A percentile compares a stretch with the other conserved stretches of the same genome.
Evolutionary conservation across 202 grass and related monocot species (phyloP).

Genomic region (Brachypodium distachyon): DNA sequence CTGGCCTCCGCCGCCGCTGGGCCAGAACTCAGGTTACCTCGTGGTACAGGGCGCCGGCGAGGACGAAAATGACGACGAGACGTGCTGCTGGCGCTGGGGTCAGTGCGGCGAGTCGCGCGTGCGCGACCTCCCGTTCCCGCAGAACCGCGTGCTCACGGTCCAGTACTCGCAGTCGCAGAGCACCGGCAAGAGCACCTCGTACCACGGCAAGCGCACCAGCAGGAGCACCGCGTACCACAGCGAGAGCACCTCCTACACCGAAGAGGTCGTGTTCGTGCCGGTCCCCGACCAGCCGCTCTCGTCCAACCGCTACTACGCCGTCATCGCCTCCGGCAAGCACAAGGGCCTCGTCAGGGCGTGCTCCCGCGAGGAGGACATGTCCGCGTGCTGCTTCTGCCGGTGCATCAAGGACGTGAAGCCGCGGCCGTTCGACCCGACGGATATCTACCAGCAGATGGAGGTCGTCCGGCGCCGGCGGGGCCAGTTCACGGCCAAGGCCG

Average conservation of each 20-base stretch:
- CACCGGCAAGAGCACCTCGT: too few relatives aligned
- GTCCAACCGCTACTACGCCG: constrained; percentile 52
- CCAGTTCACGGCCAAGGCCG: constrained; percentile 40
- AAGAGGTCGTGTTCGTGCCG: constrained; percentile 22
- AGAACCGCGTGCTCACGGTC: constrained; percentile 31
- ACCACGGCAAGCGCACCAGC: too few relatives aligned
- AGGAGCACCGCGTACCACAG: too few relatives aligned
- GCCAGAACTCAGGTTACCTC: constrained; percentile 7
- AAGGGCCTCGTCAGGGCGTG: constrained; percentile 45
- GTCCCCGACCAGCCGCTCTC: constrained; percentile 5
- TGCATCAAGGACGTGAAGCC: constrained; percentile 36
- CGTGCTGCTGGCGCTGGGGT: constrained; percentile 20
- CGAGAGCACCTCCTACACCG: neutral
- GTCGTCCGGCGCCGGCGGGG: constrained; percentile 25
- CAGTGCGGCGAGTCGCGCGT: neutral
- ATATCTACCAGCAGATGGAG: constrained; percentile 59
- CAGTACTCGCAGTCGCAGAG: too few relatives aligned
- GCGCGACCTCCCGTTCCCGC: constrained; percentile 41
- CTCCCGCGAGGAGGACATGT: constrained; percentile 37
- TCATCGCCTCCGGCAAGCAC: constrained; percentile 31
- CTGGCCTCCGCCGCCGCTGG: neutral
- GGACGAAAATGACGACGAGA: neutral
- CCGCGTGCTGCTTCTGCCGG: constrained; percentile 21
- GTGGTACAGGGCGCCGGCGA: constrained; percentile 11
- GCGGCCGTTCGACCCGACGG: constrained; percentile 32